A percentile compares a stretch with the other conserved stretches of the same genome.
These are phyloP conservation scores for Scenedesmus sp. DNA, from an alignment of 163 green algal genomes.

Conservation along the genomic window DNA sequence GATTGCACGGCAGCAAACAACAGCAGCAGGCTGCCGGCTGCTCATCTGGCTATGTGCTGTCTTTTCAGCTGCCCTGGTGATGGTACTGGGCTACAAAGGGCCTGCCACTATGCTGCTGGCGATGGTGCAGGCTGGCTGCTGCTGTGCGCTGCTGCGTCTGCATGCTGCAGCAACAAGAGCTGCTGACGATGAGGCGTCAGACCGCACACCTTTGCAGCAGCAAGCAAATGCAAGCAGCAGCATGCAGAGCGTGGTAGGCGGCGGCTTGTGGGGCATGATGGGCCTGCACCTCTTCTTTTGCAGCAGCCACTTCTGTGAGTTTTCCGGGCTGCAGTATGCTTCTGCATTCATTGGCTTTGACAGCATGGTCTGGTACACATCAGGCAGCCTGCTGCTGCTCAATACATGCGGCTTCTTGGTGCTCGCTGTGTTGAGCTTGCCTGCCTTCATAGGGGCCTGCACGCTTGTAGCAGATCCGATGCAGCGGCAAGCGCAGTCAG, in stretches of 20 bases:
- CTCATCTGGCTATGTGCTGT: conserved; percentile 40
- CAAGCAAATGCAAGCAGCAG: background rate
- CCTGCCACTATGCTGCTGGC: conserved; percentile 61
- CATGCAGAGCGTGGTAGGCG: background rate
- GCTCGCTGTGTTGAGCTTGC: conserved; percentile 55
- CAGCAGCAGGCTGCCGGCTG: background rate
- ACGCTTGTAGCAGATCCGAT: background rate
- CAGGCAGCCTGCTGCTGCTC: conserved; percentile 65
- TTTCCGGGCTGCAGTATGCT: conserved; percentile 81
- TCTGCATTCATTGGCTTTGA: conserved; percentile 81
- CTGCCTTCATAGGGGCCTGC: conserved; percentile 24
- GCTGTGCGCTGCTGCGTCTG: conserved; percentile 24
- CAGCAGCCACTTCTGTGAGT: conserved; percentile 82
- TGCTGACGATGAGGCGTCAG: background rate
- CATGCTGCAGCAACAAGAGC: background rate
- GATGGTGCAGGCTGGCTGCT: conserved; percentile 34
- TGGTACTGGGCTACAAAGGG: conserved; percentile 62
- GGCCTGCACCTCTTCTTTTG: conserved; percentile 73
- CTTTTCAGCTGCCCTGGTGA: conserved; percentile 36
- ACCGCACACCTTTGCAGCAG: background rate
- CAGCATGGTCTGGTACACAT: conserved; percentile 62
- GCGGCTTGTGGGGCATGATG: conserved; percentile 47
- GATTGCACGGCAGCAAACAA: no score
- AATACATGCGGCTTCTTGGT: conserved; percentile 75
- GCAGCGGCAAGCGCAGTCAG: background rate